Conservation (phyloP, 148 eudicot species). For the Dianthus caryophyllus region DNA sequence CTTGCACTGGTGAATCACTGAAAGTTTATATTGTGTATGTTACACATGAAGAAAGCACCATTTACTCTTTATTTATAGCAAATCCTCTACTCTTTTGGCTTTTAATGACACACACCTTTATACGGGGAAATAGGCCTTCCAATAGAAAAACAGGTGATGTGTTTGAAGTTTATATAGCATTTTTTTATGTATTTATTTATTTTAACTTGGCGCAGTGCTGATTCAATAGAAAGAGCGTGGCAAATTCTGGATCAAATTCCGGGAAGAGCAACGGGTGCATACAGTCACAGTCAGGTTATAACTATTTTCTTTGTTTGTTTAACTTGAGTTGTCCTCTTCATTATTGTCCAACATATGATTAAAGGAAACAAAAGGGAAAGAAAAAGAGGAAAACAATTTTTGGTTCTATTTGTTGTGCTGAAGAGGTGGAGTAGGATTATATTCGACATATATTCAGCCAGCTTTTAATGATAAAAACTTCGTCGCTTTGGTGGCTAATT, state of each 20-base stretch:
- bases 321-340: not conserved
- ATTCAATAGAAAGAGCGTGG: conserved; percentile 80
- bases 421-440: not conserved
- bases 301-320: not conserved
- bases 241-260: conserved; percentile 89
- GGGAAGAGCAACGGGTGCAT: conserved; percentile 92
- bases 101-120: too few species aligned
- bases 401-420: not conserved
- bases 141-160: not conserved
- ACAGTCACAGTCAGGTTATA: conserved; percentile 88
- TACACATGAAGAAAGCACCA: too few species aligned
- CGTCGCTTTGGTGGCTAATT: not conserved
- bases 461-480: not conserved
- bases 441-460: not conserved
- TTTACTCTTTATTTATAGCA: not conserved
- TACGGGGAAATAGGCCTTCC: not conserved
- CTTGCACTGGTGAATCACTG: too few species aligned
- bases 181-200: not conserved
- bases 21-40: too few species aligned
- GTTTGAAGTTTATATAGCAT: not conserved
- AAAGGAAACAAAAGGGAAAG: not conserved
- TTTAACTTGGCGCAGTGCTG: conserved; percentile 42
- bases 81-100: not conserved
- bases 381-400: not conserved
- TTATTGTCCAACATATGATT: too few species aligned